Evolutionary conservation across 2,329 filamentous ascomycete species (phyloP), one percentile per base, ranked within the genome.

Genomic region (Fonsecaea monophora): DNA sequence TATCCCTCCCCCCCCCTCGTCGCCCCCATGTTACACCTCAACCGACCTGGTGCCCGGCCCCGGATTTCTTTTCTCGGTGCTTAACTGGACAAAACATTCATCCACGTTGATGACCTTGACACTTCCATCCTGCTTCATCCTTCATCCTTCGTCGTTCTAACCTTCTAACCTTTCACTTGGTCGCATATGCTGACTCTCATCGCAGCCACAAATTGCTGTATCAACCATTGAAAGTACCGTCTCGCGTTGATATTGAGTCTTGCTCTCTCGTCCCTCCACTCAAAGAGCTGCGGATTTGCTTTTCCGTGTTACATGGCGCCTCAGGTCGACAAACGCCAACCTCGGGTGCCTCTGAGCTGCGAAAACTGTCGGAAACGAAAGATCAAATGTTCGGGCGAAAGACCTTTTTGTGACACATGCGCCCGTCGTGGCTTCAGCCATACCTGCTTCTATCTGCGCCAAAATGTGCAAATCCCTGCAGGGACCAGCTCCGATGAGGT

Each of bases 291-390:
- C 45, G 21, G 25, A 10, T 25, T 9, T 25, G 25, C 18, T 5
- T 9, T 25, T 5, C 18, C 45, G 45, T 50, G 18, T 50, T 21
- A 50, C 18, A 50, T 50, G 65, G 37, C 61, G 63, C 61, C 65
- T 21, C 62, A 65, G 15, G 40, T 38, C n/a, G 25, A 45, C 34
- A 68, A 64, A 58, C 56, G 65, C 53, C 65, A 68, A 30, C 78
- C 78, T 10, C 56, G 65, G 57, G 61, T 64, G 25, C 78, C 78
- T 10, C 76, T 80, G 48, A 79, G 76, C 62, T 80, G 78, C 50
- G 78, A 80, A 65, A 78, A 79, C 42, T 80, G 78, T 67, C 76
- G 78, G 54, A 75, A 74, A 10, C 72, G 78, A 55, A 80, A 80
- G 62, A 80, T 80, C 50, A 74, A 76, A 32, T 80, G 78, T 66